Evolutionary conservation across 805 yeast species (phyloP), one percentile per base, ranked within the genome.

Genomic region (Candida silvatica): DNA sequence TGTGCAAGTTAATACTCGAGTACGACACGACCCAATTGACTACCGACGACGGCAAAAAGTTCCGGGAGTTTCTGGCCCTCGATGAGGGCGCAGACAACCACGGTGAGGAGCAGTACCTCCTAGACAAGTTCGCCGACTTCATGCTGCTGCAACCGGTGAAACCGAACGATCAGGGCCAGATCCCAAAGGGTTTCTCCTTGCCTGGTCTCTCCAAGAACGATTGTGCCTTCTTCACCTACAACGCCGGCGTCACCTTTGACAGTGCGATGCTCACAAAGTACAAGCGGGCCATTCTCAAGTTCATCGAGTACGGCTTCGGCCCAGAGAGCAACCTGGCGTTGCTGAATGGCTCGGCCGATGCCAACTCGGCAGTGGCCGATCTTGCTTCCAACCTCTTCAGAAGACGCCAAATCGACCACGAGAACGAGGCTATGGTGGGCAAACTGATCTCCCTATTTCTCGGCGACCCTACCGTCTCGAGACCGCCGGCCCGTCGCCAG

Each of bases 141-240:
- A 69, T 83, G 50, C 45, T 83, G 32, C 54, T 84, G 23, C 59
- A 59, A 29, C 77, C 87, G 1, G 37, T 53, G 28, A 52, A 66
- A 34, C 40, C 56, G 36, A 36, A 51, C 39, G 57, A 52, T 27
- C 54, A 60, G n/a, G 61, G 62, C 17, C 38, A 47, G 3, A 62
- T 67, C 11, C 72, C 74, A 27, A 58, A 59, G 39, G 66, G 66
- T 6, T 59, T 64, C 38, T 52, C 64, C 3, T 66, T 74, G 38
- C 86, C 90, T 0, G 95, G 95, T 0, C 56, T 87, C 34, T 62
- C 78, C 11, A 52, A 64, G 0, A 50, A 51, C 0, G 86, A 80
- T 28, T 67, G 71, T 15, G 52, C 71, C 1, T 84, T 79, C 45
- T 73, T 85, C 45, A 79, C 85, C 0, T 67, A 66, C 36, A 72